Base-by-base conservation (phyloP, 768 basidiomycete genomes). In the Boletellus ananiceps region DNA sequence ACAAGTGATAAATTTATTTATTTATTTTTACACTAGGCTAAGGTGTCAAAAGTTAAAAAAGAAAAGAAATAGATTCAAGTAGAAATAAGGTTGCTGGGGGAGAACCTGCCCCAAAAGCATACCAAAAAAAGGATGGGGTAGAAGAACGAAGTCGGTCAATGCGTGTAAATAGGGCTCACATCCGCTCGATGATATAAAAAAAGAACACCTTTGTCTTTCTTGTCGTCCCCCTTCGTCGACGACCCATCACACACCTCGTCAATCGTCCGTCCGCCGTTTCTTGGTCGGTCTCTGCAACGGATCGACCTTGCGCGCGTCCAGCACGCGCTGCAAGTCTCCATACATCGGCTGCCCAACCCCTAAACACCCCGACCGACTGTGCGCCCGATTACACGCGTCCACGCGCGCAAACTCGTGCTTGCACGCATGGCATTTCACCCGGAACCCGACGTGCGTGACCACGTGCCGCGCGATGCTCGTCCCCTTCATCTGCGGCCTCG, bases 321-420 rank as follows among this genome's bases (percentile, higher is more conserved):
- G 38, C 46, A 58, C 50, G 12, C 50, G 45, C 45, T 58, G 59
- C n/a, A 62, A 27, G 27, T 64, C 64, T 9, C 64, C 64, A 52
- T 66, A 62, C 62, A 64, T 65, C 4, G 62, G 64, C 15, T 64
- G 57, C 18, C 61, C 61, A 27, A 65, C 62, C n/a, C 64, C 64
- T 38, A 41, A 36, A 50, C 65, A 66, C 29, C 63, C 57, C 35
- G 65, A 66, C 36, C 65, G 63, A 46, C 57, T 62, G 25, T 66
- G 65, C 12, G 66, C 67, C 47, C 65, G 67, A 51, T 68, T 66
- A 19, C 67, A 66, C 16, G 65, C 65, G 38, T 66, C 67, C 54
- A 60, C 65, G 25, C 65, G 55, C 34, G 65, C 67, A 51, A 67
- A 69, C 51, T 65, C 65, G 50, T 57, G 62, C 52, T 56, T 60